These are phyloP conservation scores for Geosmithia putterillii DNA, from an alignment of 2,329 filamentous ascomycete species.

Conservation along the genomic window DNA sequence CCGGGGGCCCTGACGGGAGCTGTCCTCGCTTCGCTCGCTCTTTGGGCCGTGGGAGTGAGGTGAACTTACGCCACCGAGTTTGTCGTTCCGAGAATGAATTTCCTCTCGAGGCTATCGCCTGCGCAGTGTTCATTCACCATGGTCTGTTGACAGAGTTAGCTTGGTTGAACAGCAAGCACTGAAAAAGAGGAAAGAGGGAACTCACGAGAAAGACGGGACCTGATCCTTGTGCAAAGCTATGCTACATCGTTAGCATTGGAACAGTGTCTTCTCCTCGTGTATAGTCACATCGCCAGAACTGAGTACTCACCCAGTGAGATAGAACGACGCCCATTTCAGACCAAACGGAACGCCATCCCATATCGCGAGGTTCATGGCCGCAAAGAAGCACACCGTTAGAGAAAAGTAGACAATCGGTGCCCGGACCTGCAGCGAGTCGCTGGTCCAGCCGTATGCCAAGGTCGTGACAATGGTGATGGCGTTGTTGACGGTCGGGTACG, in stretches of 20 bases:
- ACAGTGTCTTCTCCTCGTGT: not conserved
- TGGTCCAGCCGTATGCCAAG: not conserved
- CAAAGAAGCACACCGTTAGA: not conserved
- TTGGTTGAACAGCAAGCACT: too few species aligned
- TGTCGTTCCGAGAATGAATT: not conserved
- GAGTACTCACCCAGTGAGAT: not conserved
- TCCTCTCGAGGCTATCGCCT: not conserved
- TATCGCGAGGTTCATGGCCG: not conserved
- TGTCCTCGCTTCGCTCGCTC: not conserved
- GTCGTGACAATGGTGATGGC: not conserved
- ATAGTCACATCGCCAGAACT: not conserved
- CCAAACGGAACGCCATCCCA: conserved; percentile 1
- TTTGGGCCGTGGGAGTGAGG: not conserved
- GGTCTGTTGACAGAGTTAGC: not conserved
- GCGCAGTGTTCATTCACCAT: not conserved
- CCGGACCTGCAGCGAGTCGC: not conserved
- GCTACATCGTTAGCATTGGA: not conserved
- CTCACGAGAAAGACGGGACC: not conserved
- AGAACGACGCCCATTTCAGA: not conserved
- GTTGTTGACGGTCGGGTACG: not conserved
- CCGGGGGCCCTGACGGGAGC: too few species aligned
- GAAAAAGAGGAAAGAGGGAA: not conserved
- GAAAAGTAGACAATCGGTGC: not conserved
- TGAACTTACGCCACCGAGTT: not conserved
- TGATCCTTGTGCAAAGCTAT: not conserved